Percentiles rank a stretch among this genome's conserved stretches.
These are phyloP conservation scores for Balakata baccata DNA, from an alignment of 345 rosid genomes.

Conservation along the genomic window DNA sequence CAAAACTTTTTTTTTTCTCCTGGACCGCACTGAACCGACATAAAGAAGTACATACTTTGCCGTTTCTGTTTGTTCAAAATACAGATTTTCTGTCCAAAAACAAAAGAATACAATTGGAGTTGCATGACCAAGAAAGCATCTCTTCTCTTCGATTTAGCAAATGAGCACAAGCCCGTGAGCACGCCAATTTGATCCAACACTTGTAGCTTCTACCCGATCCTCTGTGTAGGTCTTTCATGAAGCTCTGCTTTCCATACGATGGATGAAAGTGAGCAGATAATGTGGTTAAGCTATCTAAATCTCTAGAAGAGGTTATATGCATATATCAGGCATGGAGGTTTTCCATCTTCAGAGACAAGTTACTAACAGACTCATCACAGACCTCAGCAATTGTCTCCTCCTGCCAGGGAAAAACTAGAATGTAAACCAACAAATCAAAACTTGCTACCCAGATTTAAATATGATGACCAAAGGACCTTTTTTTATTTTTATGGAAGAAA, in stretches of 20 bases:
- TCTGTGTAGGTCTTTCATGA: neutral
- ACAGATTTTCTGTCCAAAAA: no score
- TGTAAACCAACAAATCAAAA: neutral
- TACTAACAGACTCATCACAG: conserved; percentile 44
- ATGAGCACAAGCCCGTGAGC: neutral
- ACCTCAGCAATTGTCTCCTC: conserved; percentile 49
- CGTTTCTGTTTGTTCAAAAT: neutral
- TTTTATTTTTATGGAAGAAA: no score
- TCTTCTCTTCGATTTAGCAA: neutral
- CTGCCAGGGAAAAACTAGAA: conserved; percentile 23
- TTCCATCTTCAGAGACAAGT: conserved; percentile 52
- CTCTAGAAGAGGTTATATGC: neutral
- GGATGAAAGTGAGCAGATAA: neutral
- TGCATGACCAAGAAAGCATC: neutral
- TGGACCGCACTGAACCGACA: neutral
- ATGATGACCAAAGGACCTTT: neutral
- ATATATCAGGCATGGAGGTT: conserved; percentile 46
- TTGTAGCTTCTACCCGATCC: conserved; percentile 11
- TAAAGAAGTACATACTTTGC: neutral
- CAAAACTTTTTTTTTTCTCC: conserved; percentile 1
- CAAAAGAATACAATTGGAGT: conserved; percentile 1
- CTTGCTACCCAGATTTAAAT: neutral
- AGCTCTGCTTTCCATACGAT: neutral
- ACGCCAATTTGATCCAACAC: neutral
- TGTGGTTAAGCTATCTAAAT: neutral